Conservation (phyloP, 2,329 filamentous ascomycete genomes). For the Talaromyces sp. region DNA sequence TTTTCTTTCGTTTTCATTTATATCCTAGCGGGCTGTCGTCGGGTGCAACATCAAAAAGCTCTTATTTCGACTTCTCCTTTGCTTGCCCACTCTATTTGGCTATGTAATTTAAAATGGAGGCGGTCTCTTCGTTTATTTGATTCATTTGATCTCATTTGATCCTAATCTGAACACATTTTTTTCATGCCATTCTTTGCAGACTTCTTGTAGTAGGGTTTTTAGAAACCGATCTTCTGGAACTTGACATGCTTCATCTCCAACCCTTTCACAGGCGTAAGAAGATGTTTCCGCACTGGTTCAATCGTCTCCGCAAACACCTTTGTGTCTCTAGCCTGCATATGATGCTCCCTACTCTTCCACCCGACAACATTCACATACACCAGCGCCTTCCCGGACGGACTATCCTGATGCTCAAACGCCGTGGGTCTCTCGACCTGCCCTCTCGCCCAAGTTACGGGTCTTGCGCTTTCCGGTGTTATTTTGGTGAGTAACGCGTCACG, state of each 20-base stretch:
- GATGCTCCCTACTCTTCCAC: constrained; percentile 51
- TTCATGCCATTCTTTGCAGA: not conserved
- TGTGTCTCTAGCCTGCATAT: constrained; percentile 47
- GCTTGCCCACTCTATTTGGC: constrained; percentile 9
- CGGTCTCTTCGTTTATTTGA: constrained; percentile 18
- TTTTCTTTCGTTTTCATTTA: constrained; percentile 9
- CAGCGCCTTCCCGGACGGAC: constrained; percentile 41
- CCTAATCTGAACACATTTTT: constrained; percentile 32
- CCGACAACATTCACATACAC: constrained; percentile 47
- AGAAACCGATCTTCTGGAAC: constrained; percentile 31
- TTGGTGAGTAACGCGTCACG: constrained; percentile 26
- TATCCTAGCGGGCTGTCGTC: constrained; percentile 11
- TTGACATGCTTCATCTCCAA: constrained; percentile 47
- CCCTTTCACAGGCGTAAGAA: constrained; percentile 35
- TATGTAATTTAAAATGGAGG: constrained; percentile 14
- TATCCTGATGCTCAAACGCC: constrained; percentile 31
- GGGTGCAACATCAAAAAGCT: constrained; percentile 14
- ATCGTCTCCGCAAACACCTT: constrained; percentile 45
- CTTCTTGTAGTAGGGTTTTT: constrained; percentile 7
- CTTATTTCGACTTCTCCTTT: constrained; percentile 7
- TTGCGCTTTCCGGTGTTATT: constrained; percentile 28
- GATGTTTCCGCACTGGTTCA: constrained; percentile 40
- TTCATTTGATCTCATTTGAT: constrained; percentile 22
- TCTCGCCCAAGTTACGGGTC: constrained; percentile 32
- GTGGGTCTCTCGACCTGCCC: constrained; percentile 38